Evolutionary conservation across 768 basidiomycete species (phyloP).

Genomic region (Lactifluus echinatus): DNA sequence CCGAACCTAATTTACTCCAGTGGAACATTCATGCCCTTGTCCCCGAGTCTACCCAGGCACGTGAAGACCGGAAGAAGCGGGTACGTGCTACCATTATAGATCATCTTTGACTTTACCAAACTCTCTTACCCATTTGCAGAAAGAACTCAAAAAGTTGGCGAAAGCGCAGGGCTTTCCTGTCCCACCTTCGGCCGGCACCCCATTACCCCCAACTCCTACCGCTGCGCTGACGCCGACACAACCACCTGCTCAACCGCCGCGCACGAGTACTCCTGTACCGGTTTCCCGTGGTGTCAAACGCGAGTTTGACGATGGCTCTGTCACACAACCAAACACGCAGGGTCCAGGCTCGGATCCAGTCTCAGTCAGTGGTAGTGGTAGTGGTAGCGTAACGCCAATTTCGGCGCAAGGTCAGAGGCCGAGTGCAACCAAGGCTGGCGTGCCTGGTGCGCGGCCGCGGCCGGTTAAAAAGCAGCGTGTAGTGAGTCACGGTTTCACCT

Average conservation of each 20-base stretch:
- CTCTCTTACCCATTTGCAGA: not conserved
- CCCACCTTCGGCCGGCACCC: constrained; percentile 6
- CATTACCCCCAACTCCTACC: constrained; percentile 8
- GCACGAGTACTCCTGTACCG: constrained; percentile 15
- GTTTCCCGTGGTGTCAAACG: constrained; percentile 19
- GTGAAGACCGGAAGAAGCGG: constrained; percentile 22
- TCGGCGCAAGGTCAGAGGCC: constrained; percentile 1
- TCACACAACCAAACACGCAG: constrained; percentile 10
- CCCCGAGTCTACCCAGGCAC: constrained; percentile 21
- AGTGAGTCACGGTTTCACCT: constrained; percentile 11
- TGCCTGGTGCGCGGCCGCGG: constrained; percentile 19
- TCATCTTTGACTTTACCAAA: not conserved
- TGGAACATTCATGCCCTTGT: constrained; percentile 23
- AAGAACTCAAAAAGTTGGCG: constrained; percentile 22
- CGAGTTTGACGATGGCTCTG: constrained; percentile 14
- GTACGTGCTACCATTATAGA: constrained; percentile 11
- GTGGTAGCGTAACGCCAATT: constrained; percentile 1
- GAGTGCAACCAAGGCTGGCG: constrained; percentile 15
- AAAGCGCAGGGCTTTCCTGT: constrained; percentile 15
- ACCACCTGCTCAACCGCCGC: constrained; percentile 11
- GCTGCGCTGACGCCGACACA: constrained; percentile 4
- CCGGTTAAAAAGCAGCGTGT: constrained; percentile 21
- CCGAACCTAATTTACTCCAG: not conserved
- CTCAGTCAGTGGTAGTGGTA: not conserved
- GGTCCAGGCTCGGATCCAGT: not conserved